phyloP scores from a whole-genome alignment of 805 yeast species.

The Yarrowia porcina region DNA sequence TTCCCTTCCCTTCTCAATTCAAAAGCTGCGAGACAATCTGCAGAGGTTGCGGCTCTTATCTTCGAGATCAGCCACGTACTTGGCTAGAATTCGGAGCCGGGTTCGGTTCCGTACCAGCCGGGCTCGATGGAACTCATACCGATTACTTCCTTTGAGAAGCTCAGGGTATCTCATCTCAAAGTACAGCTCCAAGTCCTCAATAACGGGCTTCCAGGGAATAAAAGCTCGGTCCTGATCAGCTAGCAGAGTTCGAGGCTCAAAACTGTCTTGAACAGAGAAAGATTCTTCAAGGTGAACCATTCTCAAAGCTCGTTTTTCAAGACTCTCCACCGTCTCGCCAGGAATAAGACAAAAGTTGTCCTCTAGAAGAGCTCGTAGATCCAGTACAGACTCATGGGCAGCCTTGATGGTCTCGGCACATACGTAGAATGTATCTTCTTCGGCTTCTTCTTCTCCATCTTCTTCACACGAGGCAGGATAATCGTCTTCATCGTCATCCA shows the following conservation, averaged over 20 bases:
- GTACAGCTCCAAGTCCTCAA: conserved; percentile 29
- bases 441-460: neutral
- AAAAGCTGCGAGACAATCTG: conserved; percentile 1
- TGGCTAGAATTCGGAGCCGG: conserved; percentile 27
- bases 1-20: too few species aligned
- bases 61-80: conserved; percentile 27
- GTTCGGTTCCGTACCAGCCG: conserved; percentile 32
- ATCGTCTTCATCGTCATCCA: conserved; percentile 11
- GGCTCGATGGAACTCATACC: conserved; percentile 28
- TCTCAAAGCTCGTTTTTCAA: conserved; percentile 13
- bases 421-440: neutral
- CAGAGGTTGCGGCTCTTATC: neutral
- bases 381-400: conserved; percentile 5
- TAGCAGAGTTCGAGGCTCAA: conserved; percentile 30
- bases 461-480: conserved; percentile 11
- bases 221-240: conserved; percentile 32
- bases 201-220: conserved; percentile 32
- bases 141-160: conserved; percentile 25
- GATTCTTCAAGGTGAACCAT: conserved; percentile 30
- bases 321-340: conserved; percentile 3
- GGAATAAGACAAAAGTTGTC: neutral
- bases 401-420: neutral
- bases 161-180: conserved; percentile 30
- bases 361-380: neutral
- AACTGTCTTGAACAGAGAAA: conserved; percentile 29